A percentile compares a stretch with the other conserved stretches of the same genome.
Evolutionary conservation across 495 filamentous ascomycete genomes (phyloP).

Genomic region (Aspergillus cavernicola): DNA sequence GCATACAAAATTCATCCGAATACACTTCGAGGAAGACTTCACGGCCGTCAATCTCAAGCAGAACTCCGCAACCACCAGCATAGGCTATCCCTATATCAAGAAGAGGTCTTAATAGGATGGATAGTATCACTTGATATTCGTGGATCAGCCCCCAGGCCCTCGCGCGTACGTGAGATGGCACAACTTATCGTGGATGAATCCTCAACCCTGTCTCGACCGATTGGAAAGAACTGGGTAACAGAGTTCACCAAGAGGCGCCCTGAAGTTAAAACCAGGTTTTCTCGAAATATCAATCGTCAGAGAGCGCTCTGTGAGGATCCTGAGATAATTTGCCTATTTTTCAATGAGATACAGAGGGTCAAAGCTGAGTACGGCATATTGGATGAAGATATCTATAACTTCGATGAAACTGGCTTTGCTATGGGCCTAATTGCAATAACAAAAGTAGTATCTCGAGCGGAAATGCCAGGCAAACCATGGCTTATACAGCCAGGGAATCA

Average conservation of each 20-base stretch:
- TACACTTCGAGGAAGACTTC: not conserved
- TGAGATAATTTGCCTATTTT: slow-evolving; percentile 30
- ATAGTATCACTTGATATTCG: not conserved
- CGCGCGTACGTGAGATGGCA: not conserved
- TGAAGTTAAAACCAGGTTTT: slow-evolving; percentile 24
- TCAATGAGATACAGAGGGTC: slow-evolving; percentile 29
- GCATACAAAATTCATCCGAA: not conserved
- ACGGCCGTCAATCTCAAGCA: not conserved
- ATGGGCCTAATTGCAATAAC: slow-evolving; percentile 31
- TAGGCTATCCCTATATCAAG: not conserved
- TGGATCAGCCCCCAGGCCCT: not conserved
- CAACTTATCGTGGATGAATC: not conserved
- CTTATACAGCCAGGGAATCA: slow-evolving; percentile 33
- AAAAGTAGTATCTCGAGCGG: slow-evolving; percentile 26
- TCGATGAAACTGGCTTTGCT: slow-evolving; percentile 44
- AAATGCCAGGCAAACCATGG: slow-evolving; percentile 21
- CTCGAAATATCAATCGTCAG: slow-evolving; percentile 17
- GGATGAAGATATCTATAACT: slow-evolving; percentile 45
- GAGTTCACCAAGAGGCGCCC: slow-evolving; percentile 28
- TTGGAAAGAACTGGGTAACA: slow-evolving; percentile 10
- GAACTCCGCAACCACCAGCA: not conserved
- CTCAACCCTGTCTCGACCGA: no score
- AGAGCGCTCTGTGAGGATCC: slow-evolving; percentile 33
- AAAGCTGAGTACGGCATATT: slow-evolving; percentile 32
- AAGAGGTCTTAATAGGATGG: not conserved